Percentiles rank a stretch among this genome's conserved stretches.
These are phyloP conservation scores for Penicillium sp. DNA, from an alignment of 2,329 filamentous ascomycete species.

Conservation along the genomic window DNA sequence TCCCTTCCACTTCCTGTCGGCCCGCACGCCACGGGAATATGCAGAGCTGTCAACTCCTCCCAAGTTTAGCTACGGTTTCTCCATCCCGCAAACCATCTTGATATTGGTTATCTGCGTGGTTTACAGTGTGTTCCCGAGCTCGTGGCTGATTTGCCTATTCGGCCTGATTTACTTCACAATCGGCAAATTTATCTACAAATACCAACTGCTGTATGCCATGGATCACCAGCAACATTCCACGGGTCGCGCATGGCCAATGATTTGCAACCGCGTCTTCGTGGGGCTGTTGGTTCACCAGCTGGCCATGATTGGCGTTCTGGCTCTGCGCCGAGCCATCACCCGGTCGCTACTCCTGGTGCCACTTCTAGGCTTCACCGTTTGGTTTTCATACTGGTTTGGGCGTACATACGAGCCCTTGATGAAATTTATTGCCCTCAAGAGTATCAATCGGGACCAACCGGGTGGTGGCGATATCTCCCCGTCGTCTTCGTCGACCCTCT, in stretches of 20 bases:
- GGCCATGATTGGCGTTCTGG: constrained; percentile 84
- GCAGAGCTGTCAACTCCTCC: constrained; percentile 78
- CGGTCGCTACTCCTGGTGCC: constrained; percentile 72
- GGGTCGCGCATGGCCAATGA: constrained; percentile 92
- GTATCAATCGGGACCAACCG: constrained; percentile 67
- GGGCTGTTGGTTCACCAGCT: constrained; percentile 86
- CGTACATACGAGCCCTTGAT: constrained; percentile 83
- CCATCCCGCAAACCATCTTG: constrained; percentile 84
- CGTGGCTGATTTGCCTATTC: constrained; percentile 76
- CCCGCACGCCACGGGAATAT: constrained; percentile 86
- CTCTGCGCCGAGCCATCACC: constrained; percentile 69
- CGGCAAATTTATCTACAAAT: constrained; percentile 53
- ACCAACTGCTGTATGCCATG: constrained; percentile 97
- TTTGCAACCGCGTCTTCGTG: constrained; percentile 85
- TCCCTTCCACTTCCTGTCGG: constrained; percentile 72
- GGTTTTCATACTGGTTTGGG: constrained; percentile 82
- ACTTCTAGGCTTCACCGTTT: constrained; percentile 74
- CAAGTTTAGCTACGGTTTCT: constrained; percentile 93
- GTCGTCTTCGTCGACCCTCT: constrained; percentile 38
- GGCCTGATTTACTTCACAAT: constrained; percentile 62
- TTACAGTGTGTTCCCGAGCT: constrained; percentile 80
- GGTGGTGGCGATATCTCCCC: constrained; percentile 39
- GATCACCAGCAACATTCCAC: constrained; percentile 73
- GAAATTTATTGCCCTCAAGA: constrained; percentile 85
- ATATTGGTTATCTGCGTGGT: constrained; percentile 94